phyloP scores from a whole-genome alignment of 805 yeast genomes.

The Metschnikowia arizonensis region DNA sequence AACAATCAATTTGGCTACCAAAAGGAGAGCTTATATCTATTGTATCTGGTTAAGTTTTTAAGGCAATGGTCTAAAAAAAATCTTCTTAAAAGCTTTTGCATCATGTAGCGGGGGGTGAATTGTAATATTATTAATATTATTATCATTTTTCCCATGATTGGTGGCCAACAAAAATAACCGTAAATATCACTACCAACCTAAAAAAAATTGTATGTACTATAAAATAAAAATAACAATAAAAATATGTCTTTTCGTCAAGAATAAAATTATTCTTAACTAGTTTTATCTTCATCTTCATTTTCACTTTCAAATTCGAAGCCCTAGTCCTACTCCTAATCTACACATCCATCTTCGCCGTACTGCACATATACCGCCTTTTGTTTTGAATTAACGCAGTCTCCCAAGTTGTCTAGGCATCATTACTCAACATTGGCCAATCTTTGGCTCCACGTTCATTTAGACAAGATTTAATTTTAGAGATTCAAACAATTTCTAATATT shows the following conservation, averaged over 20 bases:
- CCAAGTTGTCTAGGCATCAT: background rate
- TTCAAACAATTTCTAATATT: background rate
- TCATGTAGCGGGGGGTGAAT: no score
- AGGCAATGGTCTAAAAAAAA: background rate
- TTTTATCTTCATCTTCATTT: no score
- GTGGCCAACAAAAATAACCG: background rate
- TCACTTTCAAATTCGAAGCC: no score
- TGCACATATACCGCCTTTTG: background rate
- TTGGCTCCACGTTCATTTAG: background rate
- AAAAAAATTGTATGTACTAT: background rate
- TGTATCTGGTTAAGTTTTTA: background rate
- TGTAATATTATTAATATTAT: no score
- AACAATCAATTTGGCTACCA: background rate
- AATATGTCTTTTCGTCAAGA: no score
- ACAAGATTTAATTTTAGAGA: background rate
- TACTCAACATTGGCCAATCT: background rate
- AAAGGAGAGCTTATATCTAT: background rate
- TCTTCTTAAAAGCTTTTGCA: no score
- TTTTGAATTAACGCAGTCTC: background rate
- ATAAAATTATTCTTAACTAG: no score
- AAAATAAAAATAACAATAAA: no score
- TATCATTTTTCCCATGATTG: no score
- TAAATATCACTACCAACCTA: background rate
- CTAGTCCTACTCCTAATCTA: no score
- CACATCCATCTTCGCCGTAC: background rate